A percentile compares a stretch with the other conserved stretches of the same genome.
These are phyloP conservation scores for Zostera marina DNA, from an alignment of 116 monocot species.

Conservation along the genomic window DNA sequence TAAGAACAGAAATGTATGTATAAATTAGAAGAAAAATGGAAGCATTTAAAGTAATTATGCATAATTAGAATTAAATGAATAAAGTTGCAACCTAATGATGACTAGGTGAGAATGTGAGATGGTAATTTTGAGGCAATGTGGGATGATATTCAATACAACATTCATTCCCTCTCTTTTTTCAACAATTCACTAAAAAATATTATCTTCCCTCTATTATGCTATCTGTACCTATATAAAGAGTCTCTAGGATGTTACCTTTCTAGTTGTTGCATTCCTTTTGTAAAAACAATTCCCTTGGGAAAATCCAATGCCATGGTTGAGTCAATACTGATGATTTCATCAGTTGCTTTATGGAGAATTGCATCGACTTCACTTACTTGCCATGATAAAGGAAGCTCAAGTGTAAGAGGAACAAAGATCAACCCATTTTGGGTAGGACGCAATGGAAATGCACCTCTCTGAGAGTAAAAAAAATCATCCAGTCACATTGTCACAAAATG, in stretches of 20 bases:
- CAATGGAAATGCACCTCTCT: constrained; percentile 90
- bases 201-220: too few species aligned
- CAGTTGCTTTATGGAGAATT: constrained; percentile 89
- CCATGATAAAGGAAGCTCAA: constrained; percentile 51
- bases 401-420: constrained; percentile 65
- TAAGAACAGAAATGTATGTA: not conserved
- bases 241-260: constrained; percentile 30
- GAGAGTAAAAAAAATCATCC: constrained; percentile 14
- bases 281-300: constrained; percentile 45
- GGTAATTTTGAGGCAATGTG: too few species aligned
- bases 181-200: too few species aligned
- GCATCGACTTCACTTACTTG: constrained; percentile 68
- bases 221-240: too few species aligned
- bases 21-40: not conserved
- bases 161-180: too few species aligned
- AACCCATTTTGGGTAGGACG: constrained; percentile 52
- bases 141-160: too few species aligned
- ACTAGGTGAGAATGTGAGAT: too few species aligned
- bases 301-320: constrained; percentile 21
- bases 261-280: constrained; percentile 63
- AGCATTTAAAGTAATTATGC: not conserved
- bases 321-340: constrained; percentile 73
- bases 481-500: not conserved
- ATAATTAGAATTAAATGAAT: too few species aligned
- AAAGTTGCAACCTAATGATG: too few species aligned